Evolutionary conservation across 2,329 filamentous ascomycete species (phyloP).

Genomic region (Dothideomycetidae sp.): DNA sequence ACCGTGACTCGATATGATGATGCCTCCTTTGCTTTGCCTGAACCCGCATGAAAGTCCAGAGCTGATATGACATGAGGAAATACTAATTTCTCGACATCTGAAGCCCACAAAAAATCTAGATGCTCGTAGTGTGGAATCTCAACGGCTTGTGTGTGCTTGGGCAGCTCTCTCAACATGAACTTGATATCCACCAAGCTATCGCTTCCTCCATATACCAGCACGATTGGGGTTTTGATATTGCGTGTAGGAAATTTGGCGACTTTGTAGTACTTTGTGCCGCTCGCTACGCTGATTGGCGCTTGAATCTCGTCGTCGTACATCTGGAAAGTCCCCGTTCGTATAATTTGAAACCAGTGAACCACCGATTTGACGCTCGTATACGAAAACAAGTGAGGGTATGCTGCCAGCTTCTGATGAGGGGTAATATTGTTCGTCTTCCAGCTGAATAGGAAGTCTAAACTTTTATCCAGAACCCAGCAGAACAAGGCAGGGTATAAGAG

Average conservation of each 20-base stretch:
- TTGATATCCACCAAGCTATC: conserved; percentile 91
- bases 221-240: conserved; percentile 92
- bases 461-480: conserved; percentile 70
- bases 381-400: conserved; percentile 90
- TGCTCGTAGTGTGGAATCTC: conserved; percentile 91
- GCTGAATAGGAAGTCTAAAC: conserved; percentile 70
- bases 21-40: conserved; percentile 8
- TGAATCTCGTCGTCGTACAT: conserved; percentile 97
- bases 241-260: conserved; percentile 91
- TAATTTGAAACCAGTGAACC: conserved; percentile 99
- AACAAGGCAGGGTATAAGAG: conserved; percentile 92
- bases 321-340: conserved; percentile 88
- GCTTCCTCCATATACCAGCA: conserved; percentile 82
- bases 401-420: conserved; percentile 77
- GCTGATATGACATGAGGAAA: conserved; percentile 89
- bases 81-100: conserved; percentile 68
- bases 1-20: conserved; percentile 4
- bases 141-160: conserved; percentile 67
- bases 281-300: conserved; percentile 55
- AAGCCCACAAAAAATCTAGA: conserved; percentile 89
- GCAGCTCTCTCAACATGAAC: conserved; percentile 80
- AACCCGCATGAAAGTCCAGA: conserved; percentile 48
- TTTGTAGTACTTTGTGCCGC: conserved; percentile 76
- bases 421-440: conserved; percentile 81
- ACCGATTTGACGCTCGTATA: conserved; percentile 95